Evolutionary conservation across 768 basidiomycete genomes (phyloP).

Genomic region (Leucogyrophana mollusca): DNA sequence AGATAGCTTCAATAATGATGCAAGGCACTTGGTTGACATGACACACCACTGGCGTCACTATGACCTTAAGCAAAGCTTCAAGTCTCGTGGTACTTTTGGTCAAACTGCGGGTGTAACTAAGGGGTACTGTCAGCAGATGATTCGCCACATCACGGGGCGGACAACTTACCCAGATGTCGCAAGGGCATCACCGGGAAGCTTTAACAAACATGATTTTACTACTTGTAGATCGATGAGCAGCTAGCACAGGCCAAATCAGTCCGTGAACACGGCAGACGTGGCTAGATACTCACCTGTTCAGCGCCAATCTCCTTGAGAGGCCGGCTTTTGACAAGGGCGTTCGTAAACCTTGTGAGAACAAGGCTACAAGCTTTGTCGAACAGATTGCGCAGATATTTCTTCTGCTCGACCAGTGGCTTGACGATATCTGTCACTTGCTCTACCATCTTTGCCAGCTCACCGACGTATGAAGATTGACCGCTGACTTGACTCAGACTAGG

Average conservation of each 20-base stretch:
- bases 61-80: constrained; percentile 93
- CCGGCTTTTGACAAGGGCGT: constrained; percentile 83
- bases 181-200: constrained; percentile 75
- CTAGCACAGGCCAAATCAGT: constrained; percentile 34
- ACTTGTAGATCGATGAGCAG: constrained; percentile 89
- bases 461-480: constrained; percentile 79
- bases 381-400: constrained; percentile 91
- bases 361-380: constrained; percentile 93
- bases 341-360: constrained; percentile 84
- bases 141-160: constrained; percentile 1
- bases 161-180: constrained; percentile 51
- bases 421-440: constrained; percentile 77
- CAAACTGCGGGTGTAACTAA: constrained; percentile 80
- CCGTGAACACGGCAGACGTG: background rate
- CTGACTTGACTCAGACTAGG: constrained; percentile 76
- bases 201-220: constrained; percentile 78
- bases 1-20: background rate
- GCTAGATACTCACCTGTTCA: constrained; percentile 66
- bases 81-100: constrained; percentile 78
- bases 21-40: background rate
- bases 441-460: constrained; percentile 70
- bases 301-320: constrained; percentile 93
- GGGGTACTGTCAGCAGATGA: constrained; percentile 10
- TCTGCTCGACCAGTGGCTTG: constrained; percentile 84
- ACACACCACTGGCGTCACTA: constrained; percentile 87